Percentiles rank a stretch among this genome's conserved stretches.
Evolutionary conservation across 1,139 yeast genomes (phyloP).

Genomic region (Hyphopichia wangnamkhiaoensis): DNA sequence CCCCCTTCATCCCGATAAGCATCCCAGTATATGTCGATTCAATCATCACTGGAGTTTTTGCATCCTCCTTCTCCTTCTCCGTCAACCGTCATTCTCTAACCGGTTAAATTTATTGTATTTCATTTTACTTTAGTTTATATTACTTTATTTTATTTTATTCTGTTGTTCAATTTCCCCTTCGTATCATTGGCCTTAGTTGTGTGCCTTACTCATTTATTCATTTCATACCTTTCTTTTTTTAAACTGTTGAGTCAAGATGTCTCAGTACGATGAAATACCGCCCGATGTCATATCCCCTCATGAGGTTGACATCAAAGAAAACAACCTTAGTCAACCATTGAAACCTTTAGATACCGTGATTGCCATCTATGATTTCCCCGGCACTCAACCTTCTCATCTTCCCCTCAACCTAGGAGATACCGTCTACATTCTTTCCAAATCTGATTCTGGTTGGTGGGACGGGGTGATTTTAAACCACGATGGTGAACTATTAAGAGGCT

Average conservation of each 20-base stretch:
- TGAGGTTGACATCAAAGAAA: conserved; percentile 17
- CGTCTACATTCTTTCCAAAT: conserved; percentile 50
- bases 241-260: conserved; percentile 9
- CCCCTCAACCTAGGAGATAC: conserved; percentile 53
- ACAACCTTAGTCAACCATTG: conserved; percentile 23
- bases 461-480: conserved; percentile 50
- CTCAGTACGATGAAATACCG: conserved; percentile 35
- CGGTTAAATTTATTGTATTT: too few relatives aligned
- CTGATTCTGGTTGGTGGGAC: conserved; percentile 77
- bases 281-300: conserved; percentile 41
- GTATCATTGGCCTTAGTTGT: too few relatives aligned
- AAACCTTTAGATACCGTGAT: conserved; percentile 51
- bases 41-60: too few relatives aligned
- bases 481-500: conserved; percentile 59
- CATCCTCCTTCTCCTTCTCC: too few relatives aligned
- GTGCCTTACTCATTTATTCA: too few relatives aligned
- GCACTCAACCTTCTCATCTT: conserved; percentile 46
- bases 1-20: too few relatives aligned
- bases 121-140: too few relatives aligned
- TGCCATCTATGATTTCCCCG: conserved; percentile 53
- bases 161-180: too few relatives aligned
- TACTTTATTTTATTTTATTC: too few relatives aligned
- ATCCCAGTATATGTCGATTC: too few relatives aligned
- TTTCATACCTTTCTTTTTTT: too few relatives aligned
- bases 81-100: too few relatives aligned